Evolutionary conservation across 1,284 basidiomycete genomes (phyloP).

Genomic region (Ustilago xerochloae): DNA sequence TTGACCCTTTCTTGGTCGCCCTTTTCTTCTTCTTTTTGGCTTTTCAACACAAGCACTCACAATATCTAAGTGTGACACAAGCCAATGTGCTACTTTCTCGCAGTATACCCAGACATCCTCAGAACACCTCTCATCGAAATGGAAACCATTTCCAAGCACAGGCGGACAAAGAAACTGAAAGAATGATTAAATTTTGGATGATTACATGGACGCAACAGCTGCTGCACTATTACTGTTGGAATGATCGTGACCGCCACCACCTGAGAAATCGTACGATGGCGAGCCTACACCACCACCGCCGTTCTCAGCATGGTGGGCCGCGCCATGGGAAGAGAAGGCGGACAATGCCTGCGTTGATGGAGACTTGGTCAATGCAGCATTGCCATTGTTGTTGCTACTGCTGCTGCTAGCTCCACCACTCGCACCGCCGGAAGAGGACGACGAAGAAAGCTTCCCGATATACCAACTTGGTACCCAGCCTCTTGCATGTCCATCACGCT

Average conservation of each 20-base stretch:
- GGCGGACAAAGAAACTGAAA: not conserved
- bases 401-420: not conserved
- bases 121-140: too few species aligned
- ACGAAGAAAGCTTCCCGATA: constrained; percentile 48
- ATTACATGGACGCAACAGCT: constrained; percentile 6
- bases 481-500: constrained; percentile 53
- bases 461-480: constrained; percentile 68
- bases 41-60: not conserved
- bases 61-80: too few species aligned
- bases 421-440: constrained; percentile 5
- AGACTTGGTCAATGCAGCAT: constrained; percentile 10
- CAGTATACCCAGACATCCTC: too few species aligned
- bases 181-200: not conserved
- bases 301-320: not conserved
- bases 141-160: too few species aligned
- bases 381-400: not conserved
- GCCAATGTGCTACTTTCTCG: too few species aligned
- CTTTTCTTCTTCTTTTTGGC: not conserved
- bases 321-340: not conserved
- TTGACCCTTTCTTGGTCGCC: not conserved
- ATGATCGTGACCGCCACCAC: constrained; percentile 9
- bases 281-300: constrained; percentile 6
- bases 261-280: constrained; percentile 15
- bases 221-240: not conserved
- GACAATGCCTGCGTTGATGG: constrained; percentile 15